Conservation (phyloP, 345 rosid species). For the Bruguiera parviflora region DNA sequence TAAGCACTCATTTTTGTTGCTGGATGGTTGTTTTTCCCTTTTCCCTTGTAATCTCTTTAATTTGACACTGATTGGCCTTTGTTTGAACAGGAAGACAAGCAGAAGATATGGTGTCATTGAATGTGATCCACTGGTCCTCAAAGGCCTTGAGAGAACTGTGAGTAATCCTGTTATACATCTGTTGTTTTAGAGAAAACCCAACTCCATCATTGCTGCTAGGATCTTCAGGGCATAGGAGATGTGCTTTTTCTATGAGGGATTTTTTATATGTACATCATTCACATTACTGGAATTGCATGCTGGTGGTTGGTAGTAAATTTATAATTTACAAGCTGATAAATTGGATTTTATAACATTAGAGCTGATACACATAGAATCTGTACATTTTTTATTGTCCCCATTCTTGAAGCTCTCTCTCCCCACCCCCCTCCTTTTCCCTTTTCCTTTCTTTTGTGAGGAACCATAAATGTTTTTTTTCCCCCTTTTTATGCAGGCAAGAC, state of each 20-base stretch:
- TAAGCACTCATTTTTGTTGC: constrained; percentile 32
- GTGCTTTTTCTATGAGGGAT: too few species aligned
- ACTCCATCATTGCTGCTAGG: not conserved
- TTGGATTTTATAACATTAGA: not conserved
- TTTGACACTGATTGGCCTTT: constrained; percentile 4
- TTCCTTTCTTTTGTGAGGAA: constrained; percentile 2
- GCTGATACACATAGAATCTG: constrained; percentile 1
- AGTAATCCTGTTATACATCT: constrained; percentile 29
- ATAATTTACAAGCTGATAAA: not conserved
- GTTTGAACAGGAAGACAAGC: constrained; percentile 49
- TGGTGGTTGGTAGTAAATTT: not conserved
- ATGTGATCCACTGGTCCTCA: constrained; percentile 74
- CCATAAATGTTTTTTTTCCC: constrained; percentile 14
- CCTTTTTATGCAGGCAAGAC: constrained; percentile 68
- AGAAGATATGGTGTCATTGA: constrained; percentile 79
- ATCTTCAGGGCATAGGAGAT: too few species aligned
- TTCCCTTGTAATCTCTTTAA: constrained; percentile 17
- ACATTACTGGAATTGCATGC: constrained; percentile 2
- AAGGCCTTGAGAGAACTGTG: constrained; percentile 88
- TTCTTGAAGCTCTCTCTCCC: not conserved
- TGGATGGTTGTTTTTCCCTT: not conserved
- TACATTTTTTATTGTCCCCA: not conserved
- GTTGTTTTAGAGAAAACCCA: constrained; percentile 1
- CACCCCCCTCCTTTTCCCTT: too few species aligned
- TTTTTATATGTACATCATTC: not conserved